Conservation (phyloP, 2,329 filamentous ascomycete genomes). For the Exserohilum turcica region DNA sequence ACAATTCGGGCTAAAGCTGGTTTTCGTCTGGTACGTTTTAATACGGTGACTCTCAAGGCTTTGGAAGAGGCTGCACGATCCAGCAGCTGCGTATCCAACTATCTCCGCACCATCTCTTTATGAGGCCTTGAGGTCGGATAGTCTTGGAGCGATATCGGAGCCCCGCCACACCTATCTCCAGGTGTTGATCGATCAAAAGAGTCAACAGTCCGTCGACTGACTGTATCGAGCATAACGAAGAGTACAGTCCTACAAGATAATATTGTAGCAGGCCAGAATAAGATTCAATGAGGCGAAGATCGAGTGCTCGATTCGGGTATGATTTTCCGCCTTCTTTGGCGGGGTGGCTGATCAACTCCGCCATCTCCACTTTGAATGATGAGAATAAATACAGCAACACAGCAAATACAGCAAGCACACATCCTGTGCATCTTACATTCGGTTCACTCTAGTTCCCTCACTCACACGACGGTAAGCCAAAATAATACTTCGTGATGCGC, state of each 20-base stretch:
- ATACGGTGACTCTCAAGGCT: too few relatives aligned
- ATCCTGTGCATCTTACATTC: not conserved
- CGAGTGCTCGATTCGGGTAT: not conserved
- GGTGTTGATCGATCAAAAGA: too few relatives aligned
- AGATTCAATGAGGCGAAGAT: not conserved
- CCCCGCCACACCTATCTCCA: too few relatives aligned
- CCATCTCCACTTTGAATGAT: not conserved
- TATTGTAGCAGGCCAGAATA: not conserved
- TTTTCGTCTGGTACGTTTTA: too few relatives aligned
- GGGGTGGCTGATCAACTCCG: not conserved
- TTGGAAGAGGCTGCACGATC: too few relatives aligned
- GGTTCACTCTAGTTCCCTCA: not conserved
- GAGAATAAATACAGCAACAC: not conserved
- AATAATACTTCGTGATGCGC: constrained; percentile 31
- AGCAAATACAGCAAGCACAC: not conserved
- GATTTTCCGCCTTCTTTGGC: not conserved
- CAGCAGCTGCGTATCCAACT: too few relatives aligned
- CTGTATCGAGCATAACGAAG: not conserved
- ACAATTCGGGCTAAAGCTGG: too few relatives aligned
- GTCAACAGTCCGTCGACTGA: not conserved
- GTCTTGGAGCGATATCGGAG: too few relatives aligned
- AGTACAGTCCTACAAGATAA: not conserved
- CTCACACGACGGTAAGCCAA: too few relatives aligned
- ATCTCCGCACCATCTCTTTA: too few relatives aligned
- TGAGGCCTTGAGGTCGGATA: too few relatives aligned